Evolutionary conservation across 306 rosid species (phyloP).

Genomic region (Cajanus cajan): DNA sequence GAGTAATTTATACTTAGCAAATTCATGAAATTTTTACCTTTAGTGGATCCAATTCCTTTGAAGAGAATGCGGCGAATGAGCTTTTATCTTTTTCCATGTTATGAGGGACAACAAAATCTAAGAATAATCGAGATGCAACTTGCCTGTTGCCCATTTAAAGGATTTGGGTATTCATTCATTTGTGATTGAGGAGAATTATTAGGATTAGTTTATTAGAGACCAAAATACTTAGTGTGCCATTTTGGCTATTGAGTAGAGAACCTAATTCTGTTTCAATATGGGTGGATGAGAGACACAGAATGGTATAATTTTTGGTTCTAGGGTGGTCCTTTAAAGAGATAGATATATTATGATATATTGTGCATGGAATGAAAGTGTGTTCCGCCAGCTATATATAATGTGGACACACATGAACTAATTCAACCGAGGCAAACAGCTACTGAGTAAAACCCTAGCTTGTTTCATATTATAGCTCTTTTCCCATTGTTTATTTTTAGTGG

Average conservation of each 20-base stretch:
- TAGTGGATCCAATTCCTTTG: neutral
- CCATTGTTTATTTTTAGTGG: neutral
- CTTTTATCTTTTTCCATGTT: neutral
- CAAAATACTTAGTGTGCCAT: neutral
- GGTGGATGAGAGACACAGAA: conserved; percentile 30
- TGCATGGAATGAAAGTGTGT: neutral
- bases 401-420: neutral
- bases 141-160: neutral
- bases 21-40: neutral
- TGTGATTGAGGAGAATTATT: neutral
- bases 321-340: conserved; percentile 40
- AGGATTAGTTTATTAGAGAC: neutral
- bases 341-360: conserved; percentile 21
- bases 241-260: conserved; percentile 2
- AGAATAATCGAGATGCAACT: neutral
- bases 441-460: neutral
- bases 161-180: neutral
- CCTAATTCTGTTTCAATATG: conserved; percentile 28
- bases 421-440: neutral
- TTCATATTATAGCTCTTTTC: neutral
- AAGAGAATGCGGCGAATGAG: neutral
- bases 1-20: neutral
- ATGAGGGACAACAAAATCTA: neutral
- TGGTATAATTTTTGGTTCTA: conserved; percentile 8
- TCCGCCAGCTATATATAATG: conserved; percentile 17